Percentiles rank a stretch among this genome's conserved stretches.
Evolutionary conservation across 305 asterid species (phyloP).

Genomic region (Ilex paraguariensis): DNA sequence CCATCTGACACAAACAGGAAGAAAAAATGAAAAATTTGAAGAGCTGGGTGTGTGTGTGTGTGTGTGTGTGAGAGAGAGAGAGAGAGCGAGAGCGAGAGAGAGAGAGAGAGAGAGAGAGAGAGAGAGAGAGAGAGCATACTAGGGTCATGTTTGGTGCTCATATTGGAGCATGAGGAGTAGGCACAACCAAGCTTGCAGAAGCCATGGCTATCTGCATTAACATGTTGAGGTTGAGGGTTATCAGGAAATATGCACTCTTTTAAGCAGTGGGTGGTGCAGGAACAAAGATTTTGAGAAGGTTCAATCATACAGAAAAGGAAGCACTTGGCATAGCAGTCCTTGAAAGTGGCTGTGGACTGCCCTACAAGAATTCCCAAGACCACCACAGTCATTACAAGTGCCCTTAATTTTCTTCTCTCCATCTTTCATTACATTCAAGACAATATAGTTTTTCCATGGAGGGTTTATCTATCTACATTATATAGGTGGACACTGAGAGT

Average conservation of each 20-base stretch:
- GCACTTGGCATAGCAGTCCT: slow-evolving; percentile 85
- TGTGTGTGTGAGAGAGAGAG: not conserved
- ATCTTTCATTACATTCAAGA: slow-evolving; percentile 4
- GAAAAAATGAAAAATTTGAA: slow-evolving; percentile 1
- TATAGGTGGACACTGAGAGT: not conserved
- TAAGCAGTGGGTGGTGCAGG: slow-evolving; percentile 82
- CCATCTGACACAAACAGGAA: slow-evolving; percentile 41
- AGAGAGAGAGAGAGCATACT: slow-evolving; percentile 29
- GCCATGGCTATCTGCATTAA: slow-evolving; percentile 28
- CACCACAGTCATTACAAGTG: slow-evolving; percentile 18
- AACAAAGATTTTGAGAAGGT: slow-evolving; percentile 71
- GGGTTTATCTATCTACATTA: not conserved
- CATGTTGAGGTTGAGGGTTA: too few species aligned
- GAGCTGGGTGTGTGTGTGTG: too few species aligned
- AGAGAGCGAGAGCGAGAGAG: not conserved
- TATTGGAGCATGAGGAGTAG: slow-evolving; percentile 59
- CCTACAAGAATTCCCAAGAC: slow-evolving; percentile 37
- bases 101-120: not conserved
- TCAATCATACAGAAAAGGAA: slow-evolving; percentile 80
- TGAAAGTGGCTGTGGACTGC: slow-evolving; percentile 47
- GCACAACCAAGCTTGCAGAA: slow-evolving; percentile 96
- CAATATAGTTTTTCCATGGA: slow-evolving; percentile 4
- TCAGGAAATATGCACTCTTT: slow-evolving; percentile 72
- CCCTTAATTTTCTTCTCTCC: slow-evolving; percentile 20
- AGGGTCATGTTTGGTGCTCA: slow-evolving; percentile 59